Percentiles rank a stretch among this genome's conserved stretches.
Conservation (phyloP, 805 yeast genomes). For the Suhomyces tanzawaensis region DNA sequence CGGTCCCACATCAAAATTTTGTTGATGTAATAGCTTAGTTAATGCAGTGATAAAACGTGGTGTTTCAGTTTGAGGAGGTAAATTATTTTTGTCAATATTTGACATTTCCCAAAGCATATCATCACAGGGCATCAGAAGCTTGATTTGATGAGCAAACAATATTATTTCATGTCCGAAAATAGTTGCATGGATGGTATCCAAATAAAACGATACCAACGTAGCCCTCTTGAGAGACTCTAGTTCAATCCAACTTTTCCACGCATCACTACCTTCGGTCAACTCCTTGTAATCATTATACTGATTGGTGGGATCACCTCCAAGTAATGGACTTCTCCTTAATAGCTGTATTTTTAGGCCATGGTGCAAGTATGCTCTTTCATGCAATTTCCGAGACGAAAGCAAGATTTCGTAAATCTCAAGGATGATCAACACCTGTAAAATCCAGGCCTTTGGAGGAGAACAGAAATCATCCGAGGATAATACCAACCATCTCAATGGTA, state of each 20-base stretch:
- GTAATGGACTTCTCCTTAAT: constrained; percentile 3
- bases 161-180: constrained; percentile 7
- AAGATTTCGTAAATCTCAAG: constrained; percentile 4
- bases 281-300: constrained; percentile 2
- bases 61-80: constrained; percentile 5
- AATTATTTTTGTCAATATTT: constrained; percentile 2
- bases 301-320: constrained; percentile 7
- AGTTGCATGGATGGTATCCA: constrained; percentile 8
- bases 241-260: constrained; percentile 7
- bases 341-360: constrained; percentile 7
- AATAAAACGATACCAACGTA: constrained; percentile 6
- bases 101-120: constrained; percentile 8
- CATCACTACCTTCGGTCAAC: constrained; percentile 7
- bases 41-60: constrained; percentile 4
- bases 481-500: constrained; percentile 7
- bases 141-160: constrained; percentile 8
- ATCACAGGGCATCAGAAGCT: constrained; percentile 4
- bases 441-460: constrained; percentile 4
- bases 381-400: constrained; percentile 1
- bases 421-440: constrained; percentile 1
- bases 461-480: constrained; percentile 2
- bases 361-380: constrained; percentile 7
- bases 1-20: constrained; percentile 1
- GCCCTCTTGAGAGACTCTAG: constrained; percentile 8
- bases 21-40: constrained; percentile 2